These are phyloP conservation scores for Coniochaeta sp. DNA, from an alignment of 2,329 filamentous ascomycete genomes.

Conservation along the genomic window DNA sequence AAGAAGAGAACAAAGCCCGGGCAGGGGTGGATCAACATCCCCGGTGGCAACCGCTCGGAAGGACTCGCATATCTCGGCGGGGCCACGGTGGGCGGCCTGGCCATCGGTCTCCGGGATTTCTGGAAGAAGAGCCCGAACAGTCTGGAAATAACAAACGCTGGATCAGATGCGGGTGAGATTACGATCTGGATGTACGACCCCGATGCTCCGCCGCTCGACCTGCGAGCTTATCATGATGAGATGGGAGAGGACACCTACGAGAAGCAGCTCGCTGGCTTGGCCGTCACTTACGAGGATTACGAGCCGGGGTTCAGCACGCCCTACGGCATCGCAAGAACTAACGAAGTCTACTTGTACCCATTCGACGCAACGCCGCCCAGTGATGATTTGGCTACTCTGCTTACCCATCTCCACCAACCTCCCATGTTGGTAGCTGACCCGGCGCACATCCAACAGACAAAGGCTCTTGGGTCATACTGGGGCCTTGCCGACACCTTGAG, in stretches of 20 bases:
- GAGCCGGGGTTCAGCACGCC: background rate
- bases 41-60: constrained; percentile 45
- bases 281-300: background rate
- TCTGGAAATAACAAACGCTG: constrained; percentile 46
- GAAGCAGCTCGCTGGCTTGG: background rate
- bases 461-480: background rate
- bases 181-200: constrained; percentile 57
- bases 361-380: background rate
- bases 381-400: background rate
- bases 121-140: constrained; percentile 57
- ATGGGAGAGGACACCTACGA: background rate
- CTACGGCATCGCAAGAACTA: background rate
- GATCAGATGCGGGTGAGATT: constrained; percentile 39
- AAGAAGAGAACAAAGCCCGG: constrained; percentile 53
- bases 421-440: background rate
- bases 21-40: constrained; percentile 50
- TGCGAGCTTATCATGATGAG: background rate
- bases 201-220: background rate
- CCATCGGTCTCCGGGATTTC: constrained; percentile 51
- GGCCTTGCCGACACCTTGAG: background rate
- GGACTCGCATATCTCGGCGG: constrained; percentile 54
- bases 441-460: background rate
- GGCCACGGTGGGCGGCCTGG: constrained; percentile 49
- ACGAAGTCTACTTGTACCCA: background rate
- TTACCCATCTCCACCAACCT: background rate